These are phyloP conservation scores for Striga hermonthica DNA, from an alignment of 305 asterid genomes.

Conservation along the genomic window DNA sequence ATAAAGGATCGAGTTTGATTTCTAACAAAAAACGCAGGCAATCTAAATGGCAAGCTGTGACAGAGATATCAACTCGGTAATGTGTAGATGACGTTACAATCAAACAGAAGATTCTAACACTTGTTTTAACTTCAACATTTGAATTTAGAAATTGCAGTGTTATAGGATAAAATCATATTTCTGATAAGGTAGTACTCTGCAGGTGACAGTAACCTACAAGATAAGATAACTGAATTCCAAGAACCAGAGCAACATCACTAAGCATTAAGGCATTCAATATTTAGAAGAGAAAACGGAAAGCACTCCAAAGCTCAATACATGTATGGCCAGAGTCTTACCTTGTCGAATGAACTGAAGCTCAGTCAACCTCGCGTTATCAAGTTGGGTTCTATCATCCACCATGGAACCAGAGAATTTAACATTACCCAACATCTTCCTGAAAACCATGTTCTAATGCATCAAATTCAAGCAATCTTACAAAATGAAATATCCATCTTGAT, in stretches of 20 bases:
- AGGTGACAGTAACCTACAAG: not conserved
- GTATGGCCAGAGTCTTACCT: constrained; percentile 39
- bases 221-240: not conserved
- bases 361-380: constrained; percentile 36
- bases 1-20: not conserved
- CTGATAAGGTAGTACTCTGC: not conserved
- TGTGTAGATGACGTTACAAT: not conserved
- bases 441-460: constrained; percentile 33
- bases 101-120: not conserved
- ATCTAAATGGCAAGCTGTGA: not conserved
- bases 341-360: constrained; percentile 54
- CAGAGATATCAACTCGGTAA: not conserved
- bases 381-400: constrained; percentile 39
- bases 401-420: constrained; percentile 34
- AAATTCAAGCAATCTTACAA: constrained; percentile 26
- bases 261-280: not conserved
- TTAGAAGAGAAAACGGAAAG: constrained; percentile 9
- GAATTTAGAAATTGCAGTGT: constrained; percentile 3
- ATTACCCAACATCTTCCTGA: constrained; percentile 59
- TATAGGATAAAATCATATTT: constrained; percentile 7
- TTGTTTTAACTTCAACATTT: no score
- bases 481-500: not conserved
- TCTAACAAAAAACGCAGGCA: not conserved
- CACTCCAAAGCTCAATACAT: not conserved
- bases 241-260: constrained; percentile 15